Evolutionary conservation across 306 rosid species (phyloP).

Genomic region (Cicer cuneatum): DNA sequence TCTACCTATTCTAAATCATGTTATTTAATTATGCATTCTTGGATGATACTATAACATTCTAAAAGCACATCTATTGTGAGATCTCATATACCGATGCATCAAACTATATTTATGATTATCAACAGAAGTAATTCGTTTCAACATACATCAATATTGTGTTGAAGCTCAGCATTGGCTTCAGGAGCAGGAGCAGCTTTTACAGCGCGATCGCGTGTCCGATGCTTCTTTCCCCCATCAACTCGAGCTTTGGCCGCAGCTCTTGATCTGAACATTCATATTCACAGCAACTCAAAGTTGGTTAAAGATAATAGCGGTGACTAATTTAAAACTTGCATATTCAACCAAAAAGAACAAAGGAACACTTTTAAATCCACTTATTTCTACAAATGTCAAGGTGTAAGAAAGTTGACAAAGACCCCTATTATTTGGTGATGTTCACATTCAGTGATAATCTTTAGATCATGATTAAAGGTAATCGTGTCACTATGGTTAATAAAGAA

Average conservation of each 20-base stretch:
- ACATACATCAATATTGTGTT: constrained; percentile 82
- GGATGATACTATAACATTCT: constrained; percentile 12
- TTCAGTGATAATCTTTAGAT: constrained; percentile 30
- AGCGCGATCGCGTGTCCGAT: constrained; percentile 78
- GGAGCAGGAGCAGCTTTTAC: constrained; percentile 71
- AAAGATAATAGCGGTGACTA: constrained; percentile 31
- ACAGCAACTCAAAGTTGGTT: constrained; percentile 19
- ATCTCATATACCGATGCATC: constrained; percentile 11
- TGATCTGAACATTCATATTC: constrained; percentile 58
- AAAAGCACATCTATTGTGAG: constrained; percentile 19
- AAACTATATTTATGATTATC: constrained; percentile 1
- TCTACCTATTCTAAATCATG: constrained; percentile 16
- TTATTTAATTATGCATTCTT: background rate
- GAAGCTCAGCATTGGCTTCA: constrained; percentile 95
- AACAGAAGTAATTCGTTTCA: constrained; percentile 33
- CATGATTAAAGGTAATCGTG: constrained; percentile 25
- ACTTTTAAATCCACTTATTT: background rate
- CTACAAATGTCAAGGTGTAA: background rate
- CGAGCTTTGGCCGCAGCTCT: constrained; percentile 78
- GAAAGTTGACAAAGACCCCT: constrained; percentile 24
- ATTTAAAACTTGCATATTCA: constrained; percentile 34
- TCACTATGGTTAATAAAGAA: constrained; percentile 12
- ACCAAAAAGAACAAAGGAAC: constrained; percentile 21
- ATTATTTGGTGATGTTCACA: constrained; percentile 9
- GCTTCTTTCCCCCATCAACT: constrained; percentile 70